Conservation (phyloP, 495 filamentous ascomycete genomes). For the Xylaria longipes region DNA sequence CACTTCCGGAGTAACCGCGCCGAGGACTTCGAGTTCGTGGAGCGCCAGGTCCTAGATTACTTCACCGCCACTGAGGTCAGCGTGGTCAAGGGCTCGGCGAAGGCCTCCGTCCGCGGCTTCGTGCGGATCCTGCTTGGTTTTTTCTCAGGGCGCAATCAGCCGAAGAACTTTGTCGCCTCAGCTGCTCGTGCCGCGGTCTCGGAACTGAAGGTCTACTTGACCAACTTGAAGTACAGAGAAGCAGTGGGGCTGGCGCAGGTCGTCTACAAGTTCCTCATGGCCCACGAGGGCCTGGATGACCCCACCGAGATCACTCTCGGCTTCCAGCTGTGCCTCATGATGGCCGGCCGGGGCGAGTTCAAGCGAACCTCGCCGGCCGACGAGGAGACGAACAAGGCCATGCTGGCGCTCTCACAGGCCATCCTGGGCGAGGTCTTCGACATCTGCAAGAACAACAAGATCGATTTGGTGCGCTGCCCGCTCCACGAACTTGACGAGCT, state of each 20-base stretch:
- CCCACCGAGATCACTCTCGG: constrained; percentile 21
- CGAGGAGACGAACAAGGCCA: constrained; percentile 20
- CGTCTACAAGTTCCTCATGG: constrained; percentile 22
- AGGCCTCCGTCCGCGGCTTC: constrained; percentile 15
- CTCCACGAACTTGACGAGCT: constrained; percentile 18
- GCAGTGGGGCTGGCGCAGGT: constrained; percentile 5
- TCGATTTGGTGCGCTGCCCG: constrained; percentile 17
- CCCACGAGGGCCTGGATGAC: constrained; percentile 20
- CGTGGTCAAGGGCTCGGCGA: constrained; percentile 9
- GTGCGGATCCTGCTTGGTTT: constrained; percentile 15
- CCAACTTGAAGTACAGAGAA: constrained; percentile 19
- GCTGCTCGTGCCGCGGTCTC: constrained; percentile 17
- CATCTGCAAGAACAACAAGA: constrained; percentile 23
- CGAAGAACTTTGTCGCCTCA: constrained; percentile 18
- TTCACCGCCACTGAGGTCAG: constrained; percentile 6
- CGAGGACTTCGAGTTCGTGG: constrained; percentile 14
- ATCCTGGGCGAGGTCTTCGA: constrained; percentile 19
- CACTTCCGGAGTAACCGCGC: constrained; percentile 10
- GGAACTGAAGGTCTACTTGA: constrained; percentile 10
- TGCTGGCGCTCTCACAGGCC: constrained; percentile 13
- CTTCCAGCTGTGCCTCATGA: constrained; percentile 22
- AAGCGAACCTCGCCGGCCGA: constrained; percentile 3
- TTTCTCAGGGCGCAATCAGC: constrained; percentile 17
- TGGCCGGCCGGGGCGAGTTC: constrained; percentile 20
- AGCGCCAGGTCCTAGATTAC: constrained; percentile 16